These are phyloP conservation scores for Exophiala bonariae DNA, from an alignment of 2,329 filamentous ascomycete species.

Conservation along the genomic window DNA sequence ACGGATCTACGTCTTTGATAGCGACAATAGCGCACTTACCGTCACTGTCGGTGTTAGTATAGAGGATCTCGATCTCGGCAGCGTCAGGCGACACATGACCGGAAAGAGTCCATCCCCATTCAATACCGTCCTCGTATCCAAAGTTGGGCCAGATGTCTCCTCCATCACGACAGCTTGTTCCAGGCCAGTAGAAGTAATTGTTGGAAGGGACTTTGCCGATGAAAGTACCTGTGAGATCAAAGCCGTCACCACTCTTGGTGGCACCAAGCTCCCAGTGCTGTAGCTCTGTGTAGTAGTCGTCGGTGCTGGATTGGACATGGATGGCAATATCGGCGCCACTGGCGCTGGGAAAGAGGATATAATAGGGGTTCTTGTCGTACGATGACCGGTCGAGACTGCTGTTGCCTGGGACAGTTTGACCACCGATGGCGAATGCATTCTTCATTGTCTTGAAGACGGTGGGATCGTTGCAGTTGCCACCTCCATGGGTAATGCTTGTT, in stretches of 20 bases:
- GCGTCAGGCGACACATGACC: conserved; percentile 7
- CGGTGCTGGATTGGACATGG: conserved; percentile 4
- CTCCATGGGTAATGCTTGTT: conserved; percentile 3
- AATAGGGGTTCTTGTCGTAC: conserved; percentile 12
- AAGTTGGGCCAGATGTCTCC: background rate
- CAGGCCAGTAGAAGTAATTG: conserved; percentile 7
- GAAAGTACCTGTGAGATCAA: conserved; percentile 6
- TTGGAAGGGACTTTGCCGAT: conserved; percentile 4
- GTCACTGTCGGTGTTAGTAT: too few species aligned
- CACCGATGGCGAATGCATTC: conserved; percentile 8
- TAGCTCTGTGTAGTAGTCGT: conserved; percentile 4
- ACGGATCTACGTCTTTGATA: too few species aligned
- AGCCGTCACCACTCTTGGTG: conserved; percentile 7
- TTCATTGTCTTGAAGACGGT: conserved; percentile 6
- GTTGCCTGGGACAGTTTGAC: conserved; percentile 11
- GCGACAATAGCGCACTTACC: too few species aligned
- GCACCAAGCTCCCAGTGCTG: conserved; percentile 8
- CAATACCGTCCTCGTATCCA: conserved; percentile 1
- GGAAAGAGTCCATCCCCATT: conserved; percentile 2
- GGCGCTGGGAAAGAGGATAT: conserved; percentile 2
- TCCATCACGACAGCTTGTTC: conserved; percentile 5
- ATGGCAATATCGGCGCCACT: conserved; percentile 4
- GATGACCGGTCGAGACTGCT: background rate
- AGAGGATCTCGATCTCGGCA: background rate
- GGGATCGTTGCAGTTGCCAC: conserved; percentile 1